Percentiles rank a stretch among this genome's conserved stretches.
phyloP scores from a whole-genome alignment of 805 yeast species.

The Huiozyma sinensis region DNA sequence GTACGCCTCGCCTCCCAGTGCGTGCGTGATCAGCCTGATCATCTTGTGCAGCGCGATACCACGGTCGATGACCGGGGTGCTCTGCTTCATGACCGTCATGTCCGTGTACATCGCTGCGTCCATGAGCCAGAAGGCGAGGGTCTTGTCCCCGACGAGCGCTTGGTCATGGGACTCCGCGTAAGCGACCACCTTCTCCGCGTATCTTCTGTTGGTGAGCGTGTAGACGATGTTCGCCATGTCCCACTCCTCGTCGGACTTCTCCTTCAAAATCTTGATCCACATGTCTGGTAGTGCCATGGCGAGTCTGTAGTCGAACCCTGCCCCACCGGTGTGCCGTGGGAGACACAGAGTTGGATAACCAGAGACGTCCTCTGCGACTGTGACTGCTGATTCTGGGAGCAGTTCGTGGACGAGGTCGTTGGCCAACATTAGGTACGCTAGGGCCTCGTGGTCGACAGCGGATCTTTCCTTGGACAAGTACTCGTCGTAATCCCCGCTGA shows the following conservation, averaged over 20 bases:
- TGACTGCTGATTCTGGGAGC: slow-evolving; percentile 43
- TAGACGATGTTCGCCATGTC: slow-evolving; percentile 69
- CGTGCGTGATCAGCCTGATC: slow-evolving; percentile 77
- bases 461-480: slow-evolving; percentile 59
- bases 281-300: slow-evolving; percentile 98
- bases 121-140: slow-evolving; percentile 96
- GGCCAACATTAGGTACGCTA: slow-evolving; percentile 83
- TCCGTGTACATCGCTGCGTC: slow-evolving; percentile 96
- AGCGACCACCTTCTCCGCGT: slow-evolving; percentile 79
- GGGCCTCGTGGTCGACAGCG: slow-evolving; percentile 78
- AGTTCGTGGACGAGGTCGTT: slow-evolving; percentile 59
- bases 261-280: slow-evolving; percentile 95
- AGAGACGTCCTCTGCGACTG: slow-evolving; percentile 93
- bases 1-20: slow-evolving; percentile 95
- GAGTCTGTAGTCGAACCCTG: slow-evolving; percentile 85
- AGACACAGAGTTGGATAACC: slow-evolving; percentile 95
- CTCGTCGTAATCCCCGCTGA: slow-evolving; percentile 88
- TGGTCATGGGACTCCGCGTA: slow-evolving; percentile 96
- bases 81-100: slow-evolving; percentile 68
- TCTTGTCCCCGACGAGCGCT: slow-evolving; percentile 94
- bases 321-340: slow-evolving; percentile 67
- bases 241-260: slow-evolving; percentile 81
- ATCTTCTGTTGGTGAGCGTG: slow-evolving; percentile 79
- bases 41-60: slow-evolving; percentile 86
- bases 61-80: slow-evolving; percentile 73